A percentile compares a stretch with the other conserved stretches of the same genome.
phyloP scores from a whole-genome alignment of 345 rosid species.

The Citrus hindsii region DNA sequence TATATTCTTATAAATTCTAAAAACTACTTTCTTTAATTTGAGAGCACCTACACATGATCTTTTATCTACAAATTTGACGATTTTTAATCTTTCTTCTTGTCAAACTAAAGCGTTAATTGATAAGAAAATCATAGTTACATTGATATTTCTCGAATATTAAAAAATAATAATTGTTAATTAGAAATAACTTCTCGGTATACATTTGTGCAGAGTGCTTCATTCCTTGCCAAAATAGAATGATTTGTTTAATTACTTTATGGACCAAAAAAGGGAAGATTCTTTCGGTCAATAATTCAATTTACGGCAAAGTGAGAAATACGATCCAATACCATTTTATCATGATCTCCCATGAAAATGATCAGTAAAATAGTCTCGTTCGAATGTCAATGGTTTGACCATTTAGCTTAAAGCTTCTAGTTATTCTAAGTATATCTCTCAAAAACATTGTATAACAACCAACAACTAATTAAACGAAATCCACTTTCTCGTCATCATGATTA shows the following conservation, averaged over 20 bases:
- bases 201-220: too few species aligned
- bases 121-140: too few species aligned
- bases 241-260: neutral
- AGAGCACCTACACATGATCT: neutral
- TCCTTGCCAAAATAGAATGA: too few species aligned
- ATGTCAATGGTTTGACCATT: conserved; percentile 1
- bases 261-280: neutral
- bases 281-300: too few species aligned
- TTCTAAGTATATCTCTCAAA: neutral
- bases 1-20: too few species aligned
- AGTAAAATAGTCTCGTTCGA: neutral
- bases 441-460: neutral
- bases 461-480: neutral
- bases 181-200: too few species aligned
- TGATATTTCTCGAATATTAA: too few species aligned
- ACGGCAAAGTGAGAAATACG: neutral
- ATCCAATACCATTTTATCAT: neutral
- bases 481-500: neutral
- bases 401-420: neutral
- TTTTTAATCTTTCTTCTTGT: too few species aligned
- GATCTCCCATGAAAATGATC: too few species aligned
- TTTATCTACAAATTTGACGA: neutral
- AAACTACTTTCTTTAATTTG: neutral
- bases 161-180: too few species aligned
- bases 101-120: too few species aligned